These are phyloP conservation scores for Teunomyces atbi DNA, from an alignment of 805 yeast genomes.

Conservation along the genomic window DNA sequence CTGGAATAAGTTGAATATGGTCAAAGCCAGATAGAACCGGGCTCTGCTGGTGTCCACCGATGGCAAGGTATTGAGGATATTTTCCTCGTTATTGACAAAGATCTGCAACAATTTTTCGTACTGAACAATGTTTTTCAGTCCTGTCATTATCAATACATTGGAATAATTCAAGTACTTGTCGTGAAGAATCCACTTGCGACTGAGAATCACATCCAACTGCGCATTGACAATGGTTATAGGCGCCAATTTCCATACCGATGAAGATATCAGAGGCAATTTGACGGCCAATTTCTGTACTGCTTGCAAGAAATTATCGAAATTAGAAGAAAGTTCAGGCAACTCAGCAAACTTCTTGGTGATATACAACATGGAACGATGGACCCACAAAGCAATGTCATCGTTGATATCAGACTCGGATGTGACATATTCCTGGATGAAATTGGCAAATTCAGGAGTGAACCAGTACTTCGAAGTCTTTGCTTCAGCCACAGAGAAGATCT, in stretches of 20 bases:
- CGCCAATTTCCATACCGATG: constrained; percentile 34
- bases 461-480: constrained; percentile 26
- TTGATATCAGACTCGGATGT: constrained; percentile 17
- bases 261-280: constrained; percentile 8
- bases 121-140: constrained; percentile 34
- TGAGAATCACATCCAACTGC: constrained; percentile 61
- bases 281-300: constrained; percentile 16
- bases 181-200: constrained; percentile 45
- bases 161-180: constrained; percentile 46
- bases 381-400: constrained; percentile 45
- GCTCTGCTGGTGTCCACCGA: constrained; percentile 14
- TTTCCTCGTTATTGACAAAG: constrained; percentile 51
- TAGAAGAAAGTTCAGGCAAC: constrained; percentile 21
- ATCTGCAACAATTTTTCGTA: constrained; percentile 60
- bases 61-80: constrained; percentile 29
- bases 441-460: constrained; percentile 24
- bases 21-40: constrained; percentile 44
- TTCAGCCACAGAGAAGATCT: constrained; percentile 21
- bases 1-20: constrained; percentile 50
- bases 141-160: constrained; percentile 36
- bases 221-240: constrained; percentile 53
- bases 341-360: constrained; percentile 67
- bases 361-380: constrained; percentile 55
- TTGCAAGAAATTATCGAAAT: constrained; percentile 31
- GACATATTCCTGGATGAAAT: constrained; percentile 27